Evolutionary conservation across 495 filamentous ascomycete species (phyloP), one percentile per base, ranked within the genome.

Genomic region (Physcia stellaris): DNA sequence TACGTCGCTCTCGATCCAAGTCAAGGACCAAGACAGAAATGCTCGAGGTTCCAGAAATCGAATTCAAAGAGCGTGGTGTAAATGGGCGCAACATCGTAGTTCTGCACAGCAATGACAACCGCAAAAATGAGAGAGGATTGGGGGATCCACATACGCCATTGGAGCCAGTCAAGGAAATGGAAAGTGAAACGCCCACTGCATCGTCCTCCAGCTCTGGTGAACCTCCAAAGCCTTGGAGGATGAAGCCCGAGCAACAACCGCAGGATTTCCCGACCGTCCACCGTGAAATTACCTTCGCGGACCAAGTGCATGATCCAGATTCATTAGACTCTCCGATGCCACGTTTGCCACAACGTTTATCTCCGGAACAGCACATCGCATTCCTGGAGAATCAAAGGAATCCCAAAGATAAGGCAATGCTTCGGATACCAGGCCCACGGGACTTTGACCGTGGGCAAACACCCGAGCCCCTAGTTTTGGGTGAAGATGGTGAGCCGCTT

Each of bases 361-460:
- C 61, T 31, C 70, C 77, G 13, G 82, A 86, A 40, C 77, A 86
- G 41, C 80, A 88, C 50, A 87, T 94, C 45, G 82, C 80, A 2
- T 84, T 95, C 50, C 55, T 93, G 13, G 77, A 93, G 55, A 78
- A 83, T 15, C 86, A 92, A 51, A 70, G 83, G n/a, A 78, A 80
- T 36, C 63, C 65, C 3, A 79, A 79, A 40, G 77, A 79, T 45
- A 77, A 73, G 48, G 70, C 71, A 11, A 73, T 82, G 1, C 56
- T 94, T 20, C 77, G 83, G 16, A 94, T 95, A 41, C 87, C 87
- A 0, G 83, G 84, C 30, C 87, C 86, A 2, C 66, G 83, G 48
- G 87, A 92, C 45, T 85, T 79, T 40, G 87, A 95, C 42, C 71
- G 70, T 17, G 87, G 87, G 19, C 68, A 80, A 16, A 60, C 76